phyloP scores from a whole-genome alignment of 345 rosid species.

The Salix exigua region DNA sequence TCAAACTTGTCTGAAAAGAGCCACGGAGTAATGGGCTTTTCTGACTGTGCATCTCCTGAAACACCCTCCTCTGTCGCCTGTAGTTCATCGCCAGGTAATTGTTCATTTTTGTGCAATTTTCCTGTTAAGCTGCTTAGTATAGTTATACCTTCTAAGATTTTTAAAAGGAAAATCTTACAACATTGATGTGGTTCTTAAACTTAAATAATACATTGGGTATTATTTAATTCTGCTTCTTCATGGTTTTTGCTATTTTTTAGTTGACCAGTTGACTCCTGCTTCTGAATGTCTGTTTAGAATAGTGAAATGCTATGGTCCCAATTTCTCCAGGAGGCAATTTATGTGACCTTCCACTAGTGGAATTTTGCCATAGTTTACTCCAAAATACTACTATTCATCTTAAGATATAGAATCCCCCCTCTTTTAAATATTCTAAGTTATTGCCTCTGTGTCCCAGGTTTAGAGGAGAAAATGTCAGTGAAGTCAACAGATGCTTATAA shows the following conservation, averaged over 20 bases:
- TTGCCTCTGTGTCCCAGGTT: conserved; percentile 41
- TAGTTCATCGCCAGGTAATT: conserved; percentile 78
- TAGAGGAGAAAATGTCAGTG: conserved; percentile 57
- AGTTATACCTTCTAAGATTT: background rate
- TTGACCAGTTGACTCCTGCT: background rate
- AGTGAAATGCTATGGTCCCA: background rate
- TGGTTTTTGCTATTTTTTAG: background rate
- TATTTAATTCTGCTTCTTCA: background rate
- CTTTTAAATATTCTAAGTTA: background rate
- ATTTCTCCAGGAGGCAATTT: background rate
- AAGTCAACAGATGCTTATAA: conserved; percentile 45
- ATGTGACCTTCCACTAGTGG: background rate
- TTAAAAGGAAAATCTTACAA: background rate
- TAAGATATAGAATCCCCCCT: background rate
- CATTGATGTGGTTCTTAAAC: background rate
- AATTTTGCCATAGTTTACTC: background rate
- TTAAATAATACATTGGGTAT: background rate
- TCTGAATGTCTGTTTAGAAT: background rate
- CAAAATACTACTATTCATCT: background rate
- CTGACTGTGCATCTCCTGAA: conserved; percentile 78
- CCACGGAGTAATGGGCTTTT: conserved; percentile 47
- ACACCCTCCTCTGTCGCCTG: conserved; percentile 94
- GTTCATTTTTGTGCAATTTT: background rate
- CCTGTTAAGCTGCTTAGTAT: background rate
- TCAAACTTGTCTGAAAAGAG: conserved; percentile 55